Evolutionary conservation across 345 rosid species (phyloP), one percentile per base, ranked within the genome.

Genomic region (Clarkia xantiana): DNA sequence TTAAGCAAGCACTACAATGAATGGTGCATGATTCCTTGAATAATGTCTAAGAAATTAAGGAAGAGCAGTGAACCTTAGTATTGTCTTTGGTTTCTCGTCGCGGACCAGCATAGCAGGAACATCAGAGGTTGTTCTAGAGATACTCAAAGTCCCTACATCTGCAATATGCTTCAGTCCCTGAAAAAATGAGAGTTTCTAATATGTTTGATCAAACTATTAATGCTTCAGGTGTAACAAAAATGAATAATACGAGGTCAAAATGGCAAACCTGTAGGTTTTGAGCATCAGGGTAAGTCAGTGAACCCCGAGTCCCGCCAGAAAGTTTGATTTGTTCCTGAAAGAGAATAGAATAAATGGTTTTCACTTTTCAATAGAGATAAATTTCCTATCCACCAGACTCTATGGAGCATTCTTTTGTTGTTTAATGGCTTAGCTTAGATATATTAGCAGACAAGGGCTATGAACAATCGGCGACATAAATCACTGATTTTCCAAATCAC

Each of bases 251-350:
- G 41, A 34, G 44, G 34, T 40, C 34, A 12, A 9, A 14, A 25
- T 47, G 44, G 57, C 40, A 63, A 65, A 84, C 93, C 86, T 52
- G 67, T 36, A 49, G 14, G 60, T 71, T 60, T 54, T 80, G 68
- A 60, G 62, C 40, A 54, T 74, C 80, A 16, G 60, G 36, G 42
- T 60, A 62, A 36, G 81, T 65, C 34, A 79, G 61, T 44, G 74
- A 58, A 61, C 43, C 58, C 54, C 74, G 77, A 54, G 81, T 56
- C 36, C 66, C 71, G 43, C 76, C 80, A 41, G 85, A 70, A 34
- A 67, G 68, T 56, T 72, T 80, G 62, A 80, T 71, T 63, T 76
- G 72, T 52, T 80, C 89, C 97, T 89, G 74, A 54, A 49, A 9
- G 19, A 44, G 9, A 44, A 39, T 6, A 22, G 14, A 41, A 61